phyloP scores from a whole-genome alignment of 805 yeast species.

The Candida nemodendra region DNA sequence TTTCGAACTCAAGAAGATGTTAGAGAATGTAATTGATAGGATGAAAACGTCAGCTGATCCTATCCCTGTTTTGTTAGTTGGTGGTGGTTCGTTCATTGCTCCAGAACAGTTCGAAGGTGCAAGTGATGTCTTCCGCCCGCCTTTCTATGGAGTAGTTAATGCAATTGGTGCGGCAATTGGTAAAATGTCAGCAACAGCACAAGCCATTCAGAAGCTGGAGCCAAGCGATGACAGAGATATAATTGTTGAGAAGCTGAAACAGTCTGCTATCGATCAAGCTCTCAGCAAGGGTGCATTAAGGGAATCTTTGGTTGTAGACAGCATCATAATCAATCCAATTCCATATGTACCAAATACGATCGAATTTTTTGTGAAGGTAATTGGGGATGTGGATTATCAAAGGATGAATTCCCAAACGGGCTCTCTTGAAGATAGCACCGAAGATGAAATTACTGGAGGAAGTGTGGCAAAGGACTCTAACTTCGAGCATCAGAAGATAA shows the following conservation, averaged over 20 bases:
- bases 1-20: background rate
- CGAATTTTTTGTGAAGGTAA: conserved; percentile 36
- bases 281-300: conserved; percentile 24
- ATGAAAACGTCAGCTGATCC: conserved; percentile 34
- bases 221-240: conserved; percentile 12
- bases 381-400: conserved; percentile 42
- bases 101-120: conserved; percentile 32
- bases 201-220: conserved; percentile 3
- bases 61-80: background rate
- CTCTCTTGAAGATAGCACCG: background rate
- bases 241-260: conserved; percentile 15
- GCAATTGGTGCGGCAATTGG: conserved; percentile 49
- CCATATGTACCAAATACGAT: conserved; percentile 33
- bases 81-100: background rate
- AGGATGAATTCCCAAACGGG: background rate
- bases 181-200: conserved; percentile 34
- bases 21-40: conserved; percentile 34
- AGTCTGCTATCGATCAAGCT: conserved; percentile 12
- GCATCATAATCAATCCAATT: conserved; percentile 24
- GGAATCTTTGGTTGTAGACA: conserved; percentile 21
- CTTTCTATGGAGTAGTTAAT: conserved; percentile 41
- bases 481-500: conserved; percentile 3
- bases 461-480: background rate
- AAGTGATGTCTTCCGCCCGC: conserved; percentile 38
- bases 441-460: background rate